These are phyloP conservation scores for Suhomyces bribrorum DNA, from an alignment of 1,139 yeast species.

Conservation along the genomic window DNA sequence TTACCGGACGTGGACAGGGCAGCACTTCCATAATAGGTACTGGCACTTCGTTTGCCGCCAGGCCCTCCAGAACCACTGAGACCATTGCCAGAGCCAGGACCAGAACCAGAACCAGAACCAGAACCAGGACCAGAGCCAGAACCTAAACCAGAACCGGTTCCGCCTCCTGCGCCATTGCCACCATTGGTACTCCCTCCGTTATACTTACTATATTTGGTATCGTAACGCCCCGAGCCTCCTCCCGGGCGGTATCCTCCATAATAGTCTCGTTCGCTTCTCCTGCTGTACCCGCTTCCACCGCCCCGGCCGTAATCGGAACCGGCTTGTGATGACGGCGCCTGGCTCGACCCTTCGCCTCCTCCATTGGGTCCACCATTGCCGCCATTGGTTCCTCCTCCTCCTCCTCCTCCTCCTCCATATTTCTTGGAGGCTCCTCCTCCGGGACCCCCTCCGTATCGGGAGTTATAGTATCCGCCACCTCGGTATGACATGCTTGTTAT, in stretches of 20 bases:
- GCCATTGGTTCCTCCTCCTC: slow-evolving; percentile 4
- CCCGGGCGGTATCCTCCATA: slow-evolving; percentile 17
- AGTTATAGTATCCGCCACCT: slow-evolving; percentile 19
- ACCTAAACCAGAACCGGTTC: too few relatives aligned
- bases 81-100: too few relatives aligned
- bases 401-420: slow-evolving; percentile 7
- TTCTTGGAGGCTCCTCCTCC: slow-evolving; percentile 13
- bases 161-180: neutral
- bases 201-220: slow-evolving; percentile 18
- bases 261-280: slow-evolving; percentile 18
- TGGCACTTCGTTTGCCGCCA: too few relatives aligned
- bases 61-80: too few relatives aligned
- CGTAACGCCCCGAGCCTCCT: slow-evolving; percentile 13
- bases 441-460: slow-evolving; percentile 17
- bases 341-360: neutral
- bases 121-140: too few relatives aligned
- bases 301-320: slow-evolving; percentile 5
- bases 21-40: slow-evolving; percentile 13
- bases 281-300: slow-evolving; percentile 6
- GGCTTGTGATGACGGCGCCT: neutral
- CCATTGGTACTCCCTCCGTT: neutral
- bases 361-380: slow-evolving; percentile 1
- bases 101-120: too few relatives aligned
- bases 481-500: slow-evolving; percentile 18
- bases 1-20: slow-evolving; percentile 2